A percentile compares a stretch with the other conserved stretches of the same genome.
These are phyloP conservation scores for Golovinomyces cichoracearum DNA, from an alignment of 2,329 filamentous ascomycete genomes.

Conservation along the genomic window DNA sequence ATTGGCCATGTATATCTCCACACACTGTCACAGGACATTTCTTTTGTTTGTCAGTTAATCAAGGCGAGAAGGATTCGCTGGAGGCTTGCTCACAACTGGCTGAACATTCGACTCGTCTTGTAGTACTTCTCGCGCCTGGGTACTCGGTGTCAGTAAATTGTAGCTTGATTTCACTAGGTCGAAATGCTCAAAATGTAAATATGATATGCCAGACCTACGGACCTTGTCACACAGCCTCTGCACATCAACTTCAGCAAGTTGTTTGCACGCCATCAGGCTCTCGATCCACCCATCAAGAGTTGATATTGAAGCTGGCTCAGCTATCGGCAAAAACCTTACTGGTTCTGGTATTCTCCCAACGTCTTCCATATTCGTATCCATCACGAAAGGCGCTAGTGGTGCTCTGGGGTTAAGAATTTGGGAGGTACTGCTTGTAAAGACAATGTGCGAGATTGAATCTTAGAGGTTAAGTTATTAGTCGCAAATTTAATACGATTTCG, in stretches of 20 bases:
- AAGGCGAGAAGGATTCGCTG: background rate
- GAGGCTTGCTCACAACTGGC: constrained; percentile 49
- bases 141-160: constrained; percentile 5
- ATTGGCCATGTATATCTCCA: constrained; percentile 96
- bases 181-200: background rate
- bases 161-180: background rate
- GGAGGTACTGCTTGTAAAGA: background rate
- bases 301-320: constrained; percentile 70
- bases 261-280: constrained; percentile 94
- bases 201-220: constrained; percentile 16
- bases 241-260: constrained; percentile 80
- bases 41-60: constrained; percentile 19
- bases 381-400: constrained; percentile 18
- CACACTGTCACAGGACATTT: constrained; percentile 98
- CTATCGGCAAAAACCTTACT: constrained; percentile 46
- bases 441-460: no score
- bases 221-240: constrained; percentile 96
- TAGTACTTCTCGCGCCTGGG: constrained; percentile 78
- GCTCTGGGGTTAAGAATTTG: background rate
- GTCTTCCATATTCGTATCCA: constrained; percentile 99
- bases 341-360: constrained; percentile 62
- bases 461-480: background rate
- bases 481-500: background rate
- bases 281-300: constrained; percentile 97
- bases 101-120: constrained; percentile 97